Evolutionary conservation across 1,284 basidiomycete species (phyloP).

Genomic region (Volvariella volvacea): DNA sequence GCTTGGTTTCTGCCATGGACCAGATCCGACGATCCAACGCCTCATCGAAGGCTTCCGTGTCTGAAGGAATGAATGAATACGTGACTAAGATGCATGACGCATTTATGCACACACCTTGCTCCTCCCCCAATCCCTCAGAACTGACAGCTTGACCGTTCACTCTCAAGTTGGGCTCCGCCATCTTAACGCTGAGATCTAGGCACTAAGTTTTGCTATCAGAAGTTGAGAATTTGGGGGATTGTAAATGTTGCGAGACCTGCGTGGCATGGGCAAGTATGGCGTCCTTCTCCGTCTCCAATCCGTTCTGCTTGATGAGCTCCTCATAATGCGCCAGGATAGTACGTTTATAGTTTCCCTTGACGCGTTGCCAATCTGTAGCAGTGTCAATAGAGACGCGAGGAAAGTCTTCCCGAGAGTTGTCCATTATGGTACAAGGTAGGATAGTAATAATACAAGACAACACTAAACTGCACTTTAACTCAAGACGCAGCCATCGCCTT

Average conservation of each 20-base stretch:
- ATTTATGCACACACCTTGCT: constrained; percentile 35
- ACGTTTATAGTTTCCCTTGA: constrained; percentile 43
- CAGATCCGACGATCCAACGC: constrained; percentile 68
- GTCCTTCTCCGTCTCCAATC: constrained; percentile 27
- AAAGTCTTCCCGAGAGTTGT: constrained; percentile 44
- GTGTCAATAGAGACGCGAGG: constrained; percentile 59
- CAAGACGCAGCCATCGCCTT: constrained; percentile 8
- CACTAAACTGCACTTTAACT: not conserved
- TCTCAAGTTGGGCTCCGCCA: constrained; percentile 64
- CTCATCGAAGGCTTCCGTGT: constrained; percentile 77
- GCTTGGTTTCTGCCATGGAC: constrained; percentile 58
- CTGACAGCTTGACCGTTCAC: constrained; percentile 77
- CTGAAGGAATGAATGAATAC: constrained; percentile 29
- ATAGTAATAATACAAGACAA: not conserved
- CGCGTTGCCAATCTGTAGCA: constrained; percentile 53
- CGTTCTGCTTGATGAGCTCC: constrained; percentile 20
- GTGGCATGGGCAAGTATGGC: constrained; percentile 40
- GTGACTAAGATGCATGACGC: not conserved
- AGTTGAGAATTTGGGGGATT: constrained; percentile 4
- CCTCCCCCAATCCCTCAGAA: constrained; percentile 35
- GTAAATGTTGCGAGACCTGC: constrained; percentile 29
- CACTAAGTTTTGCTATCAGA: constrained; percentile 33
- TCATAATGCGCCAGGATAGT: constrained; percentile 39
- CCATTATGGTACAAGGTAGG: not conserved
- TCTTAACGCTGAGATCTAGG: constrained; percentile 52